Evolutionary conservation across 2,329 filamentous ascomycete species (phyloP).

Genomic region (Microthyrium microscopicum): DNA sequence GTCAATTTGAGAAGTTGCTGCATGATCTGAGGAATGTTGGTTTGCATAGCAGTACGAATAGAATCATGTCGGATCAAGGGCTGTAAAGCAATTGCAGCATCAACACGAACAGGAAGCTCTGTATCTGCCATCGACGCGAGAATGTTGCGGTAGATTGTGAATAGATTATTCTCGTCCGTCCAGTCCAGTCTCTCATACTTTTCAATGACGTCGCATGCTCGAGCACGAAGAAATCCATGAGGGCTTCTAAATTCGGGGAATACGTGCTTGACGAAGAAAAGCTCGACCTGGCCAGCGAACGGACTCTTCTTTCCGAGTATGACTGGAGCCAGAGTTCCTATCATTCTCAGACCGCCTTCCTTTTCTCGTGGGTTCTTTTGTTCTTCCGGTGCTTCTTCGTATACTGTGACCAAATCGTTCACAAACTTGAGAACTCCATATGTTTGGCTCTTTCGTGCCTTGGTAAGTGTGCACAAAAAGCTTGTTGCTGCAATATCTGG

Average conservation of each 20-base stretch:
- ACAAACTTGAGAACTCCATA: constrained; percentile 91
- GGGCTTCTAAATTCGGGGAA: constrained; percentile 93
- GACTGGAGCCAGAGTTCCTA: constrained; percentile 82
- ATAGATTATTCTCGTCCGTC: constrained; percentile 87
- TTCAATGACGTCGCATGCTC: constrained; percentile 92
- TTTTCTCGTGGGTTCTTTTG: constrained; percentile 92
- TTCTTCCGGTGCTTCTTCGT: constrained; percentile 66
- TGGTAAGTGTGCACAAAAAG: constrained; percentile 87
- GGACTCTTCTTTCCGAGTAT: constrained; percentile 97
- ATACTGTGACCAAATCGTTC: constrained; percentile 85
- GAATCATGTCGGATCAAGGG: constrained; percentile 90
- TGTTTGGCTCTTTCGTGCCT: constrained; percentile 86
- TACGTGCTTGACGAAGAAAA: constrained; percentile 95
- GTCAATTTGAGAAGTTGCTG: constrained; percentile 93
- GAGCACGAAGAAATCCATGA: constrained; percentile 81
- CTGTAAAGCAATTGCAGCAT: constrained; percentile 83
- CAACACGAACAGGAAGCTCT: constrained; percentile 85
- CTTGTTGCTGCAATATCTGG: constrained; percentile 93
- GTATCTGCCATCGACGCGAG: constrained; percentile 90
- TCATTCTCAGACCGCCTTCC: constrained; percentile 93
- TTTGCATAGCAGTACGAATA: constrained; percentile 88
- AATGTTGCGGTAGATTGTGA: constrained; percentile 92
- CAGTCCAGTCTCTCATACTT: constrained; percentile 90
- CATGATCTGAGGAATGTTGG: constrained; percentile 98
- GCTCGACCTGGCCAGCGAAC: constrained; percentile 93